Evolutionary conservation across 176 grass and related monocot genomes (phyloP).

Genomic region (Carex kokanica): DNA sequence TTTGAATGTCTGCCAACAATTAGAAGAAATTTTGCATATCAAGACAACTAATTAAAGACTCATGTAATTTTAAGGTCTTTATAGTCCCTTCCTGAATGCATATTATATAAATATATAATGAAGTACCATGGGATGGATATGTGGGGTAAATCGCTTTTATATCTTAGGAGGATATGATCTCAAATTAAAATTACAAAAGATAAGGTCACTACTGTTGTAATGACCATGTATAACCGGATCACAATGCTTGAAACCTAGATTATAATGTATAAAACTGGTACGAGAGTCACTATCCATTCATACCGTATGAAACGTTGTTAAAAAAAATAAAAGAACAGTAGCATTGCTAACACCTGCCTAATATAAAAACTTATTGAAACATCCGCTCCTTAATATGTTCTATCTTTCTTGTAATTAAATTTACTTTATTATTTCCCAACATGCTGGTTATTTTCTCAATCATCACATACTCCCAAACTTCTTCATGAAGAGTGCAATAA

Average conservation of each 20-base stretch:
- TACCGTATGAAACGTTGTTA: too few species aligned
- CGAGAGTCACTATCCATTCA: too few species aligned
- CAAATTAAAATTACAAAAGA: background rate
- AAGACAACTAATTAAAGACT: background rate
- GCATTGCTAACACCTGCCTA: too few species aligned
- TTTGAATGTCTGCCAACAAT: background rate
- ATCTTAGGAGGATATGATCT: background rate
- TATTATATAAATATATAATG: background rate
- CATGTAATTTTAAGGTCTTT: background rate
- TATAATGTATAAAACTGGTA: too few species aligned
- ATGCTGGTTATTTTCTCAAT: background rate
- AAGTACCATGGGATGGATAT: background rate
- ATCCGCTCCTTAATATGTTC: background rate
- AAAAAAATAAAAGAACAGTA: too few species aligned
- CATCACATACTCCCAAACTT: background rate
- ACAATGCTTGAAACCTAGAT: too few species aligned
- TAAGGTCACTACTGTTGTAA: too few species aligned
- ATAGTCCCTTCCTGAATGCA: background rate
- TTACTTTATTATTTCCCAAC: background rate
- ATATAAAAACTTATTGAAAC: too few species aligned
- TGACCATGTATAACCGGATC: too few species aligned
- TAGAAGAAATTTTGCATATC: background rate
- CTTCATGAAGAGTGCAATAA: slow-evolving; percentile 6
- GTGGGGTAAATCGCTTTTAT: background rate
- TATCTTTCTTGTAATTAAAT: background rate